Evolutionary conservation across 352 stramenopile species (phyloP).

Genomic region (Globisporangium nagaii): DNA sequence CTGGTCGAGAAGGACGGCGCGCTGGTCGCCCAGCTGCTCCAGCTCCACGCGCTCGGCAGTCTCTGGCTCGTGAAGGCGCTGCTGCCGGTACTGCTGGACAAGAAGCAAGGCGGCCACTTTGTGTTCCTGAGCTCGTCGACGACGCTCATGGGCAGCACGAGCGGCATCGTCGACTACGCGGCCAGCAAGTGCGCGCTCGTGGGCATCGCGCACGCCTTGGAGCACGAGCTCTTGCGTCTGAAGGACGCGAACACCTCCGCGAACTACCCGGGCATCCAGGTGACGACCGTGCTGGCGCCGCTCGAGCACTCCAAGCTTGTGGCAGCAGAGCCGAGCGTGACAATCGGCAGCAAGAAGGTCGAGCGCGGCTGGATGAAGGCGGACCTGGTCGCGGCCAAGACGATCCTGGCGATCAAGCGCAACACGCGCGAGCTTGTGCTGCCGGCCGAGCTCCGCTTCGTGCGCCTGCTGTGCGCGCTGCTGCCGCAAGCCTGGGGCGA

Average conservation of each 20-base stretch:
- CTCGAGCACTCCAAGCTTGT: slow-evolving; percentile 7
- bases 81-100: slow-evolving; percentile 6
- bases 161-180: slow-evolving; percentile 12
- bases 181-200: slow-evolving; percentile 13
- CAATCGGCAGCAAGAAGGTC: neutral
- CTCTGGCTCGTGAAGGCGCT: slow-evolving; percentile 13
- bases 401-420: slow-evolving; percentile 10
- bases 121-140: slow-evolving; percentile 13
- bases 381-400: slow-evolving; percentile 7
- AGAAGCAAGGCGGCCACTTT: slow-evolving; percentile 10
- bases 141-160: neutral
- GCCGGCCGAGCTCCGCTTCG: slow-evolving; percentile 1
- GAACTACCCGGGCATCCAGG: neutral
- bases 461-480: slow-evolving; percentile 2
- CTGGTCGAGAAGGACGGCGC: neutral
- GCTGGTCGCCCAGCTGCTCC: neutral
- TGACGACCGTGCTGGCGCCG: slow-evolving; percentile 9
- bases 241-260: neutral
- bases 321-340: neutral
- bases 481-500: slow-evolving; percentile 14
- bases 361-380: slow-evolving; percentile 11
- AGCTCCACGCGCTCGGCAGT: slow-evolving; percentile 5
- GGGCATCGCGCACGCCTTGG: slow-evolving; percentile 3
- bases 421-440: slow-evolving; percentile 13
- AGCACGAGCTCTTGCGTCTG: slow-evolving; percentile 9